Evolutionary conservation across 2,329 filamentous ascomycete species (phyloP), one percentile per base, ranked within the genome.

Genomic region (Aspergillus proliferans): DNA sequence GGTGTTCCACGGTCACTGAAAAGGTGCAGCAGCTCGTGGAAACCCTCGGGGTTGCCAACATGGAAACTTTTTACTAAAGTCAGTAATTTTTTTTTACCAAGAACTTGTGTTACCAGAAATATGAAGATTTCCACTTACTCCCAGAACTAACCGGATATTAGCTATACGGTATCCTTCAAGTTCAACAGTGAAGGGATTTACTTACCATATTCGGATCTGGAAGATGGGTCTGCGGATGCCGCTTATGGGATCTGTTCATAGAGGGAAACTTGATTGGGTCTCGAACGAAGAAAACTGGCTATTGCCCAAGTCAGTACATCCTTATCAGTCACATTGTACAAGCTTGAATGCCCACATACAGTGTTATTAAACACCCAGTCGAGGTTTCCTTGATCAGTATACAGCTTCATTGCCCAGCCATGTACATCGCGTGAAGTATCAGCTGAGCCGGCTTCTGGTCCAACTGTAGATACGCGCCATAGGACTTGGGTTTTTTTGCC

Each of bases 221-320:
- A 34, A 56, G 48, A 39, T 64, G 59, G 12, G 52, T 57, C 19
- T 41, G 50, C 7, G 60, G 60, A 55, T 87, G 69, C 18, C 84
- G 74, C 74, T 87, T 87, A 62, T 87, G 84, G 0, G 83, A 85
- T 57, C 86, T 82, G 44, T 86, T 86, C 59, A 86, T 80, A 53
- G 83, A 76, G 8, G 84, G 83, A 58, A 86, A 87, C 67, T 87
- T 87, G 52, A 82, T 79, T 0, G 84, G 81, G 54, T 88, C 85
- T 5, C 74, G 65, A 41, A 87, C 62, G 64, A 88, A 88, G 71
- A 88, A 88, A 0, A 86, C 80, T 0, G 85, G 84, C 58, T 66
- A 12, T 10, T 30, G 6, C 6, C 19, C 5, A 41, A 41, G n/a
- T 6, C 9, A 15, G 33, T 15, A 36, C 5, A 26, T 26, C 24